Evolutionary conservation across 805 yeast genomes (phyloP), one percentile per base, ranked within the genome.

Genomic region (Ogataea neopini): DNA sequence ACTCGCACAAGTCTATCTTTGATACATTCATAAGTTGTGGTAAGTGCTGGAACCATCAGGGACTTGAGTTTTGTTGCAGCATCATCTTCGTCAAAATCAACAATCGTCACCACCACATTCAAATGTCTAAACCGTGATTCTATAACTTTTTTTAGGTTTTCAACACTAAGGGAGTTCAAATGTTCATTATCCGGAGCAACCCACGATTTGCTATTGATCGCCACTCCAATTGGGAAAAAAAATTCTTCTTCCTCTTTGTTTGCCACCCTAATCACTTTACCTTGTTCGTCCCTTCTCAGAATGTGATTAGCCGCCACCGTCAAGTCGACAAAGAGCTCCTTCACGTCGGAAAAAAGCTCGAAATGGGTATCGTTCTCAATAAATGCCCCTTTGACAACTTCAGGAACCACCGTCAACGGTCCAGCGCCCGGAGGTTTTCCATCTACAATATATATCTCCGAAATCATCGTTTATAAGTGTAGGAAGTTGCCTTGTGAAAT

Each of bases 1-100:
- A 74, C 66, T 51, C 79, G 56, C 7, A 56, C 45, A 23, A 69
- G 49, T 47, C 78, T 54, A 19, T 61, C 50, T 9, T 52, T 45
- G 15, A 63, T 49, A 34, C 47, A 45, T 0, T 25, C 17, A 30
- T 39, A 36, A 4, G 53, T 49, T 1, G 23, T 29, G 8, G 43
- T 29, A 6, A 59, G 40, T 7, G 50, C 42, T 15, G 49, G 43
- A 19, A 50, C 45, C 19, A 59, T 18, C 26, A 17, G 10, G 14
- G 22, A 3, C 25, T 15, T 25, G 18, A 25, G 34, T 4, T 18
- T 9, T 13, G 5, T n/a, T 8, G 30, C 11, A 10, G n/a, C 30
- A 15, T 17, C 42, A 36, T 19, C 23, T 10, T 34, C 11, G 13
- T 29, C 23, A 29, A 56, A 48, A 18, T 57, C 40, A 6, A 54